Evolutionary conservation across 768 basidiomycete species (phyloP).

Genomic region (Leccinum incarnatum): DNA sequence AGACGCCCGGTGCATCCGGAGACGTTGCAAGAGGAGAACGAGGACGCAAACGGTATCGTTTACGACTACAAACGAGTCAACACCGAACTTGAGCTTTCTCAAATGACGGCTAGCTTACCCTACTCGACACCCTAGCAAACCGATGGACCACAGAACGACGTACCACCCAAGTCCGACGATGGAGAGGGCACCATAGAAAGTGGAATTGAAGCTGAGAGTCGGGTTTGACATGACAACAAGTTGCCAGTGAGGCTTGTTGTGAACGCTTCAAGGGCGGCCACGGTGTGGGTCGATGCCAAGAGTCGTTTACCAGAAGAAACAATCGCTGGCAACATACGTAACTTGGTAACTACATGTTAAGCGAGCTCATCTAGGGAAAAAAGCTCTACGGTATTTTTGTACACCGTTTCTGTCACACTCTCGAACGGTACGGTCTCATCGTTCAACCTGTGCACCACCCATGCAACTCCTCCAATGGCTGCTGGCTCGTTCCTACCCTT

Average conservation of each 20-base stretch:
- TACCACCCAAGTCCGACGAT: constrained; percentile 60
- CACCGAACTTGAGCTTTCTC: not conserved
- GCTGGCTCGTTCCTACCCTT: constrained; percentile 79
- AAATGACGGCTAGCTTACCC: constrained; percentile 53
- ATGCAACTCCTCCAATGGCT: constrained; percentile 66
- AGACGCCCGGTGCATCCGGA: constrained; percentile 75
- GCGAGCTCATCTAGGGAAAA: constrained; percentile 48
- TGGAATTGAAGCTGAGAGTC: constrained; percentile 2
- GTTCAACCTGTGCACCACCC: constrained; percentile 56
- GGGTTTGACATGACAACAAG: constrained; percentile 14
- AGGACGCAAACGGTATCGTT: constrained; percentile 67
- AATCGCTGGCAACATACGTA: constrained; percentile 9
- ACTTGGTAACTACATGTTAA: constrained; percentile 1
- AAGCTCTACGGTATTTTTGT: constrained; percentile 59
- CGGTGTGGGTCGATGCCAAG: not conserved
- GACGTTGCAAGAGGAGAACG: constrained; percentile 58
- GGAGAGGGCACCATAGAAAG: constrained; percentile 25
- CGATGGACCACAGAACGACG: constrained; percentile 57
- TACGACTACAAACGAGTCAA: constrained; percentile 50
- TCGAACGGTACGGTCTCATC: constrained; percentile 46
- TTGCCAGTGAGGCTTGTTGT: not conserved
- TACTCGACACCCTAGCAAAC: constrained; percentile 61
- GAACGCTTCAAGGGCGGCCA: not conserved
- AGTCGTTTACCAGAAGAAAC: not conserved
- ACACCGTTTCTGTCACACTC: constrained; percentile 53